Conservation (phyloP, 2,329 filamentous ascomycete species). For the Cephalotrichum gorgonifer region DNA sequence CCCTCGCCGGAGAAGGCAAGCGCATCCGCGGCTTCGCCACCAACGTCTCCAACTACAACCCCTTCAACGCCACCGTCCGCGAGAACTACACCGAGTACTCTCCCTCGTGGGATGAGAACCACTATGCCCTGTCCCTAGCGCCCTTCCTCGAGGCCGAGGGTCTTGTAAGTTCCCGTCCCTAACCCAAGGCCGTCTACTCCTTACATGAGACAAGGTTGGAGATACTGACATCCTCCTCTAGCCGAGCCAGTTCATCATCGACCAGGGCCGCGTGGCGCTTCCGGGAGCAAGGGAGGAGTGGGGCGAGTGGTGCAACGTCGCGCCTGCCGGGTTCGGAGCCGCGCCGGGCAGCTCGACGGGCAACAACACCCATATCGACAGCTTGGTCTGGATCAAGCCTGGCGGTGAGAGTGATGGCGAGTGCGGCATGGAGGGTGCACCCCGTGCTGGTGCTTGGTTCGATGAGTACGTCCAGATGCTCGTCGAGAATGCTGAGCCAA, state of each 20-base stretch:
- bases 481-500: constrained; percentile 24
- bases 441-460: constrained; percentile 29
- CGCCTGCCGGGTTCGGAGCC: constrained; percentile 26
- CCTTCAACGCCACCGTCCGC: constrained; percentile 23
- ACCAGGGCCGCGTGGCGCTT: constrained; percentile 28
- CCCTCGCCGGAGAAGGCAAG: constrained; percentile 17
- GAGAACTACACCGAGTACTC: constrained; percentile 29
- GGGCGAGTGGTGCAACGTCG: constrained; percentile 34
- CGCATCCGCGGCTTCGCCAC: constrained; percentile 29
- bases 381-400: constrained; percentile 34
- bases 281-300: constrained; percentile 25
- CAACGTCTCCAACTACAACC: constrained; percentile 32
- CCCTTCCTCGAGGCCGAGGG: constrained; percentile 25
- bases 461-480: constrained; percentile 28
- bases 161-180: constrained; percentile 11
- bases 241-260: constrained; percentile 32
- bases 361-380: constrained; percentile 25
- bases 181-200: not conserved
- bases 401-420: constrained; percentile 31
- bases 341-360: constrained; percentile 20
- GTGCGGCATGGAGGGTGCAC: constrained; percentile 25
- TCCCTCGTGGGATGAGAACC: constrained; percentile 27
- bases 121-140: constrained; percentile 27
- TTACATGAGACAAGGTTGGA: not conserved
- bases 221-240: not conserved